phyloP scores from a whole-genome alignment of 371 early-diverging fungal genomes.

The Lichtheimia corymbifera region DNA sequence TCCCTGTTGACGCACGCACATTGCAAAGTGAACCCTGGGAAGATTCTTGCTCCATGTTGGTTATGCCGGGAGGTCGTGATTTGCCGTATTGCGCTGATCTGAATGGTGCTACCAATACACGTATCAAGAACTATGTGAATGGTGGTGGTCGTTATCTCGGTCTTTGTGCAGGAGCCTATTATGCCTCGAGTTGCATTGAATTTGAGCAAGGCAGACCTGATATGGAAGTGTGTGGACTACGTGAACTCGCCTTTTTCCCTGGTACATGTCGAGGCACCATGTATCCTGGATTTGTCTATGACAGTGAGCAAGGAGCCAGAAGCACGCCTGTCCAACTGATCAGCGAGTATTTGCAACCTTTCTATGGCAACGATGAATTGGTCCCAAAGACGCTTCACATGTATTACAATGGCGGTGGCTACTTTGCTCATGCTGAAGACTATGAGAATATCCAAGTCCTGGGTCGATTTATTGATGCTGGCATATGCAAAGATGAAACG shows the following conservation, averaged over 20 bases:
- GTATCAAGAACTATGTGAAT: conserved; percentile 72
- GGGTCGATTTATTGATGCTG: conserved; percentile 58
- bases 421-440: conserved; percentile 60
- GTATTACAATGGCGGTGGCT: conserved; percentile 85
- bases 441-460: conserved; percentile 52
- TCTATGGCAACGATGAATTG: conserved; percentile 10
- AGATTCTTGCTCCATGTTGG: conserved; percentile 75
- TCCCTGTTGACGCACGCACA: conserved; percentile 72
- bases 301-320: conserved; percentile 75
- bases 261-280: conserved; percentile 76
- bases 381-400: conserved; percentile 31
- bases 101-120: conserved; percentile 55
- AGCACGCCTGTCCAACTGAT: conserved; percentile 50
- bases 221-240: conserved; percentile 71
- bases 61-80: conserved; percentile 92
- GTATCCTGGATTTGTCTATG: conserved; percentile 80
- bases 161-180: conserved; percentile 94
- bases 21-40: conserved; percentile 86
- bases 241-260: conserved; percentile 74
- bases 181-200: conserved; percentile 66
- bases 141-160: conserved; percentile 89
- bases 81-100: conserved; percentile 76
- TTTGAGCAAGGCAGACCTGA: conserved; percentile 71
- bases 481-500: conserved; percentile 21
- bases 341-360: conserved; percentile 9